phyloP scores from a whole-genome alignment of 176 grass and related monocot genomes.

The Olyra latifolia region DNA sequence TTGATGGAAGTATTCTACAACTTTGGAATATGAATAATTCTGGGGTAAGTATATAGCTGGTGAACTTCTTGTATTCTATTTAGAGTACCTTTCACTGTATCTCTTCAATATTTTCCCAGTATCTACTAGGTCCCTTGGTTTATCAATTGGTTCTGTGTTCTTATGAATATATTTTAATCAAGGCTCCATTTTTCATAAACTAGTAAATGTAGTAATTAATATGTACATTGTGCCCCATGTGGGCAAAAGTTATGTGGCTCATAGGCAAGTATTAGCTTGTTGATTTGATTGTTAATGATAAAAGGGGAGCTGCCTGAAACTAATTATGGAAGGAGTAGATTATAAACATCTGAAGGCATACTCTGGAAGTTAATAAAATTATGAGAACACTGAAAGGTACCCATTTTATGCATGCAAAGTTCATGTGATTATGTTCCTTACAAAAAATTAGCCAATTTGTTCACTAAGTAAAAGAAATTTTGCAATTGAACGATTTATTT shows the following conservation, averaged over 20 bases:
- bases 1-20: slow-evolving; percentile 55
- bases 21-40: slow-evolving; percentile 69
- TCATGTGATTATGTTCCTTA: not conserved
- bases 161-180: slow-evolving; percentile 7
- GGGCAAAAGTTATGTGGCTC: not conserved
- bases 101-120: not conserved
- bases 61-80: slow-evolving; percentile 2
- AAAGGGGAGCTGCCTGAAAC: not conserved
- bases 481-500: not conserved
- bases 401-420: not conserved
- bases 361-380: not conserved
- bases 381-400: not conserved
- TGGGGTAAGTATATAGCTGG: slow-evolving; percentile 41
- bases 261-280: not conserved
- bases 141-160: not conserved
- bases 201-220: not conserved
- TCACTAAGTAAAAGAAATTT: not conserved
- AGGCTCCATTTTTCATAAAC: not conserved
- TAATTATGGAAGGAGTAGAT: not conserved
- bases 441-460: not conserved
- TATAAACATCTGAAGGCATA: not conserved
- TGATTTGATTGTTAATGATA: slow-evolving; percentile 17
- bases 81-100: not conserved
- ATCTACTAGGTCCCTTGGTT: not conserved
- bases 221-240: not conserved